Conservation (phyloP, 2,329 filamentous ascomycete species). For the Pseudocercospora musae region DNA sequence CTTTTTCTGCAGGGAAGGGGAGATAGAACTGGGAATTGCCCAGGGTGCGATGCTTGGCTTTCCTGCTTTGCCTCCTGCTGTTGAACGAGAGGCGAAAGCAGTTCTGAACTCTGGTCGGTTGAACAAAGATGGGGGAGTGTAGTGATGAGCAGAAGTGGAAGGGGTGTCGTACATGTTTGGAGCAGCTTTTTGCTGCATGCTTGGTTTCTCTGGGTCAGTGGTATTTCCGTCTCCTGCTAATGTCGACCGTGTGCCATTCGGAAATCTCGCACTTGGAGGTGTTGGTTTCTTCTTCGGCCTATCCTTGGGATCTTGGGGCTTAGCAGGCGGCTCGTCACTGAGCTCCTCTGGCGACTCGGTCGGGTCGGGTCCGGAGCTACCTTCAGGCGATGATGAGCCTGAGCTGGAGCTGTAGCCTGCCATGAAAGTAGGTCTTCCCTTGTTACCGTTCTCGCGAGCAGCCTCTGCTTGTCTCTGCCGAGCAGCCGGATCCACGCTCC, state of each 20-base stretch:
- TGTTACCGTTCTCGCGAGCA: not conserved
- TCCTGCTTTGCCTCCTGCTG: slow-evolving; percentile 13
- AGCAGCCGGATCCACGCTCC: slow-evolving; percentile 16
- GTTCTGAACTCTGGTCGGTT: slow-evolving; percentile 14
- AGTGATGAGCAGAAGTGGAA: slow-evolving; percentile 16
- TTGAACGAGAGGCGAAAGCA: slow-evolving; percentile 22
- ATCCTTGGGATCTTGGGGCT: slow-evolving; percentile 16
- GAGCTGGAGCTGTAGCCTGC: slow-evolving; percentile 8
- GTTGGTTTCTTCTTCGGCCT: slow-evolving; percentile 35
- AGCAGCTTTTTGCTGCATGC: slow-evolving; percentile 32
- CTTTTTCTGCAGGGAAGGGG: slow-evolving; percentile 1
- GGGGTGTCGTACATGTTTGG: slow-evolving; percentile 34
- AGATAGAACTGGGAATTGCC: slow-evolving; percentile 30
- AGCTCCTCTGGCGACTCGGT: slow-evolving; percentile 12
- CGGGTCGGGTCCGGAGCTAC: slow-evolving; percentile 1
- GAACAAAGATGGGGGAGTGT: slow-evolving; percentile 16
- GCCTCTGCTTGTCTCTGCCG: slow-evolving; percentile 14
- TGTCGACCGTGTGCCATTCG: slow-evolving; percentile 22
- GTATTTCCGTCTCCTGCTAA: slow-evolving; percentile 9
- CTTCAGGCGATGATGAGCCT: slow-evolving; percentile 1
- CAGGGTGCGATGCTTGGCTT: slow-evolving; percentile 25
- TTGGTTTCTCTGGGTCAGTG: slow-evolving; percentile 22
- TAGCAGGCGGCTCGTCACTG: slow-evolving; percentile 12
- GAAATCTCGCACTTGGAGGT: slow-evolving; percentile 29
- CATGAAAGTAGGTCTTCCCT: slow-evolving; percentile 2